Evolutionary conservation across 2,329 filamentous ascomycete genomes (phyloP).

Genomic region (Fusarium ambrosium): DNA sequence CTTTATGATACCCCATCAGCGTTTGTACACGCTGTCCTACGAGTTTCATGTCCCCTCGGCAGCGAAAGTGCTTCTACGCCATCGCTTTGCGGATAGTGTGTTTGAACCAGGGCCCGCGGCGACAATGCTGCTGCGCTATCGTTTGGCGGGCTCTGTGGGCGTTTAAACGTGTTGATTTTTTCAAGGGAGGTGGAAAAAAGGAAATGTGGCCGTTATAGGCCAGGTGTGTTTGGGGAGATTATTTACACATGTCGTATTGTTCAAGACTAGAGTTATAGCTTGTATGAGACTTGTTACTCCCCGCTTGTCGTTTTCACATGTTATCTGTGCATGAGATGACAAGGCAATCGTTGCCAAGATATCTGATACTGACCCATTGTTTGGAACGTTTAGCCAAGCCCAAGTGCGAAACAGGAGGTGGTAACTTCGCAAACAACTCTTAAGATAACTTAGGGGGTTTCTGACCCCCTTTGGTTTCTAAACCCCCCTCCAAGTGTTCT

Average conservation of each 20-base stretch:
- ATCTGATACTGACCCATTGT: background rate
- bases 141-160: constrained; percentile 63
- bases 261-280: constrained; percentile 13
- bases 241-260: background rate
- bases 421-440: background rate
- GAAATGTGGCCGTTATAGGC: background rate
- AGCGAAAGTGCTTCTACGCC: constrained; percentile 69
- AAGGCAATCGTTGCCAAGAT: background rate
- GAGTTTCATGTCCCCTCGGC: constrained; percentile 59
- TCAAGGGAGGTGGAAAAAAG: constrained; percentile 1
- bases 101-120: constrained; percentile 63
- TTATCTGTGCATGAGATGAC: background rate
- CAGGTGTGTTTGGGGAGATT: constrained; percentile 12
- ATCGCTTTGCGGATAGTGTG: constrained; percentile 66
- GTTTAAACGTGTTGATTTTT: constrained; percentile 48
- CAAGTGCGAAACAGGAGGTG: background rate
- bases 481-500: background rate
- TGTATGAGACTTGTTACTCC: constrained; percentile 32
- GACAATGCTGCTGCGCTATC: constrained; percentile 70
- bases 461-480: too few species aligned
- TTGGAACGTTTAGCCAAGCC: background rate
- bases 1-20: constrained; percentile 61
- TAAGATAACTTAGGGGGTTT: too few species aligned
- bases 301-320: background rate
- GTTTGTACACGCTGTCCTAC: constrained; percentile 61